Percentiles rank a stretch among this genome's conserved stretches.
These are phyloP conservation scores for Diaporthe citriasiana DNA, from an alignment of 2,329 filamentous ascomycete species.

Conservation along the genomic window DNA sequence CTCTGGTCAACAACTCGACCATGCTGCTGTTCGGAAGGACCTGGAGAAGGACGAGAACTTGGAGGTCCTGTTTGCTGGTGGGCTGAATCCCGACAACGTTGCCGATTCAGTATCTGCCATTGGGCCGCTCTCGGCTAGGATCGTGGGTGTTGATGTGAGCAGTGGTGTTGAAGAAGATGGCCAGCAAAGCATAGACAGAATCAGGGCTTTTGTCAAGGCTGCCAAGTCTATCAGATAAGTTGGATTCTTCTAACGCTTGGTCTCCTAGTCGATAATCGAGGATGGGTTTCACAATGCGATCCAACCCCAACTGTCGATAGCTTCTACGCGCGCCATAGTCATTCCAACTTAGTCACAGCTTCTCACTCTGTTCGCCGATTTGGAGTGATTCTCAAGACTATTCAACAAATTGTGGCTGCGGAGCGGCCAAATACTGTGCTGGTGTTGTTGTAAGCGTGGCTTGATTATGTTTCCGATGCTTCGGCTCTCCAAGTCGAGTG, in stretches of 20 bases:
- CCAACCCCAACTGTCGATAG: background rate
- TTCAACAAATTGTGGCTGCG: background rate
- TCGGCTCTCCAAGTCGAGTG: background rate
- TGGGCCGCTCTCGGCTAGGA: conserved; percentile 70
- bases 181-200: conserved; percentile 84
- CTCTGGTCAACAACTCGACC: conserved; percentile 83
- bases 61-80: conserved; percentile 86
- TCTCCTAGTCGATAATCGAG: background rate
- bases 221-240: conserved; percentile 73
- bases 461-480: background rate
- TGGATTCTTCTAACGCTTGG: conserved; percentile 48
- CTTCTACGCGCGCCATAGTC: background rate
- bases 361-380: background rate
- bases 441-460: background rate
- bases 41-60: conserved; percentile 79
- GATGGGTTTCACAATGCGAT: background rate
- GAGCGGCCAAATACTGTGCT: background rate
- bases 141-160: conserved; percentile 91
- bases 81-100: conserved; percentile 85
- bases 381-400: background rate
- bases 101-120: conserved; percentile 73
- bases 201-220: conserved; percentile 82
- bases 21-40: conserved; percentile 75
- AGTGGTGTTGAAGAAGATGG: conserved; percentile 92
- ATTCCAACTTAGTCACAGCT: background rate